These are phyloP conservation scores for Talaromyces amestolkiae DNA, from an alignment of 2,329 filamentous ascomycete species.

Conservation along the genomic window DNA sequence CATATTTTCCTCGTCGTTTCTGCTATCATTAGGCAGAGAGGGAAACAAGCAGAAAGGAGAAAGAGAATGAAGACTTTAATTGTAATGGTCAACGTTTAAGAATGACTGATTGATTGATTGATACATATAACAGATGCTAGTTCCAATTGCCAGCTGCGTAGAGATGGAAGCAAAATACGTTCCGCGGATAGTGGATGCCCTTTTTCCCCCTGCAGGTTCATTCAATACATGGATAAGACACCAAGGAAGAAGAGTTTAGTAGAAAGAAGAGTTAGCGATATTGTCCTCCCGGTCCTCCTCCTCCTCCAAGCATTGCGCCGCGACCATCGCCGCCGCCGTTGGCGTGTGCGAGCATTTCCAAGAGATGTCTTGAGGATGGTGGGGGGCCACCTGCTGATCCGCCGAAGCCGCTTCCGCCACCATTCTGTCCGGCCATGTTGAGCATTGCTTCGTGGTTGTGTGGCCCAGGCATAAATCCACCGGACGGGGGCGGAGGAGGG, in stretches of 20 bases:
- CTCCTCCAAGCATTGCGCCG: slow-evolving; percentile 34
- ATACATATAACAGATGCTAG: background rate
- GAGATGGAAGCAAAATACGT: background rate
- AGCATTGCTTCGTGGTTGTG: slow-evolving; percentile 40
- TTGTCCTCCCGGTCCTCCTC: slow-evolving; percentile 29
- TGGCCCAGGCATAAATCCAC: slow-evolving; percentile 34
- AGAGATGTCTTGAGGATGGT: slow-evolving; percentile 39
- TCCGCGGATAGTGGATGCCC: background rate
- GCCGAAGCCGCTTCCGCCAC: slow-evolving; percentile 33
- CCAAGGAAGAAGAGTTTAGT: slow-evolving; percentile 5
- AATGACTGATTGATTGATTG: slow-evolving; percentile 2
- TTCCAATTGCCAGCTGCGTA: background rate
- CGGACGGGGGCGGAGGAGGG: slow-evolving; percentile 32
- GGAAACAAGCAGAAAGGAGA: background rate
- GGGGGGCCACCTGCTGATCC: slow-evolving; percentile 37
- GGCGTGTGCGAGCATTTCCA: slow-evolving; percentile 46
- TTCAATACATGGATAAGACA: slow-evolving; percentile 9
- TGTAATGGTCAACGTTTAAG: background rate
- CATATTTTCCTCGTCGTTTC: background rate
- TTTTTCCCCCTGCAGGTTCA: background rate
- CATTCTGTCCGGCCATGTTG: slow-evolving; percentile 35
- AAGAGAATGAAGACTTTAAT: background rate
- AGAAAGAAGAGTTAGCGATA: slow-evolving; percentile 28
- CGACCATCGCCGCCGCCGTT: slow-evolving; percentile 32
- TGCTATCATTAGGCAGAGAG: background rate